Percentiles rank a stretch among this genome's conserved stretches.
Evolutionary conservation across 306 rosid species (phyloP).

Genomic region (Begonia loranthoides): DNA sequence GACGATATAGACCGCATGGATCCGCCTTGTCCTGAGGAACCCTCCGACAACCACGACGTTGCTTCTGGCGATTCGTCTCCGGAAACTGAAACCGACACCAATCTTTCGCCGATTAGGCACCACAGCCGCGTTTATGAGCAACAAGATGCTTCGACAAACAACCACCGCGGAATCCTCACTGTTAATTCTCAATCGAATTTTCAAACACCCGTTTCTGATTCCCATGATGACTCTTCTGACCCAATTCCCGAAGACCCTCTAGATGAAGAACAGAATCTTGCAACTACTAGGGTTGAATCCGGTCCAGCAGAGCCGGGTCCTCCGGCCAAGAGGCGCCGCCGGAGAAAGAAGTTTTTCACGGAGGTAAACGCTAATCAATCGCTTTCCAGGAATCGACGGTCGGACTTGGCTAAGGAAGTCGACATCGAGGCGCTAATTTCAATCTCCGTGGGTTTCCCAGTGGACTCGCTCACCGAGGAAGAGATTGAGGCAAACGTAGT

Average conservation of each 20-base stretch:
- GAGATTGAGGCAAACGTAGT: conserved; percentile 82
- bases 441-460: conserved; percentile 71
- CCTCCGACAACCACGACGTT: conserved; percentile 21
- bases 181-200: conserved; percentile 26
- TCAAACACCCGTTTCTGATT: conserved; percentile 29
- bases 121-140: conserved; percentile 8
- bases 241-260: conserved; percentile 24
- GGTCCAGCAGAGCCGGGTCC: conserved; percentile 23
- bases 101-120: conserved; percentile 18
- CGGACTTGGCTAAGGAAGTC: conserved; percentile 50
- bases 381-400: conserved; percentile 41
- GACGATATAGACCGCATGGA: background rate
- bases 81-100: conserved; percentile 29
- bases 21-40: conserved; percentile 1
- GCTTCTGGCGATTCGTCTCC: conserved; percentile 27
- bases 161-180: conserved; percentile 12
- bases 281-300: conserved; percentile 3
- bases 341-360: conserved; percentile 84
- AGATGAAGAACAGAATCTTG: conserved; percentile 12
- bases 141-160: conserved; percentile 21
- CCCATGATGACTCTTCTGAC: conserved; percentile 51
- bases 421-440: conserved; percentile 73
- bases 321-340: conserved; percentile 54
- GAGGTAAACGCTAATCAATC: conserved; percentile 43
- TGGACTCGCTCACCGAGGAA: conserved; percentile 79